Conservation (phyloP, 164 flowering plant species). For the Malania oleifera region DNA sequence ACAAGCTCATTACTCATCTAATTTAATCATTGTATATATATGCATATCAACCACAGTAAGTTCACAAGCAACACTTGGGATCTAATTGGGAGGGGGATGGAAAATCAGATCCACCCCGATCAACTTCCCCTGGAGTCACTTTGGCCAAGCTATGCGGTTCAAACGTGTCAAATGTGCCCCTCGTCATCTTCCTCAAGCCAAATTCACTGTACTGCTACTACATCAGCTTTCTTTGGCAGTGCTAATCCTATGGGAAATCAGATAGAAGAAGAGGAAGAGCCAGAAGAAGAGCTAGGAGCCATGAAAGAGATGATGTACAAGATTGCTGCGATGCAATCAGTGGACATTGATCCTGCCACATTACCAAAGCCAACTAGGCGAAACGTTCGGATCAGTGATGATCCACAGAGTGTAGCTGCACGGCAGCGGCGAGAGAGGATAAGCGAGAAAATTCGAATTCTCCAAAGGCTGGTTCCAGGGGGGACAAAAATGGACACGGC, state of each 20-base stretch:
- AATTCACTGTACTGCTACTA: too few species aligned
- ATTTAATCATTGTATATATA: too few species aligned
- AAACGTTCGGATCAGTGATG: slow-evolving; percentile 73
- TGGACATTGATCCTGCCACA: slow-evolving; percentile 78
- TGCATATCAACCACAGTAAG: too few species aligned
- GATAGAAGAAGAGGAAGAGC: slow-evolving; percentile 37
- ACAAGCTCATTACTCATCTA: too few species aligned
- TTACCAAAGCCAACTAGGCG: slow-evolving; percentile 64
- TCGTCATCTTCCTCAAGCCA: slow-evolving; percentile 10
- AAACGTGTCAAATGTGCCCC: neutral
- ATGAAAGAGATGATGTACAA: slow-evolving; percentile 94
- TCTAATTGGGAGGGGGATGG: too few species aligned
- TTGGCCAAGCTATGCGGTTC: too few species aligned
- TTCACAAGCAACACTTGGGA: too few species aligned
- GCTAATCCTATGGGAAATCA: neutral
- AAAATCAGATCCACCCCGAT: too few species aligned
- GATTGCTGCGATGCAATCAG: slow-evolving; percentile 90
- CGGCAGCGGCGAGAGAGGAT: slow-evolving; percentile 73
- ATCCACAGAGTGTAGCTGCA: slow-evolving; percentile 92
- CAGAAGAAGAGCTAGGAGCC: slow-evolving; percentile 64
- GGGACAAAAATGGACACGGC: slow-evolving; percentile 91
- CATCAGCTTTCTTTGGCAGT: neutral
- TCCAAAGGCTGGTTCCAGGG: slow-evolving; percentile 68
- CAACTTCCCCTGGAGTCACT: too few species aligned
- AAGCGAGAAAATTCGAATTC: slow-evolving; percentile 64